Conservation (phyloP, 2,329 filamentous ascomycete species). For the Aureobasidium pullulans region DNA sequence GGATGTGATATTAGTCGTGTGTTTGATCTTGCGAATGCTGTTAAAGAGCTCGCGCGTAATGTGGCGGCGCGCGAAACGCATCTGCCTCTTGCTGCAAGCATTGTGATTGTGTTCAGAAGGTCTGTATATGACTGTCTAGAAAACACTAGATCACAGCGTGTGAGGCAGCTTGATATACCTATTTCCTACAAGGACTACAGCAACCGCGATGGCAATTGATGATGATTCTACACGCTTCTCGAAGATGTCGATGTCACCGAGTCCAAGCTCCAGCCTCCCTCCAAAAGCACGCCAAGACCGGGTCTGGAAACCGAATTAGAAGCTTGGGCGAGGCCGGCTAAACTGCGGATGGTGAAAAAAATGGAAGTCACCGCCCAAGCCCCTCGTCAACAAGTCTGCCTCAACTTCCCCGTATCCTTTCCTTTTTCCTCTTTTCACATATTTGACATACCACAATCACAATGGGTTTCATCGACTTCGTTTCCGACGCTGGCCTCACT, state of each 20-base stretch:
- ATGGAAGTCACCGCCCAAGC: not conserved
- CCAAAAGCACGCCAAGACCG: not conserved
- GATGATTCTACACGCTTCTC: conserved; percentile 11
- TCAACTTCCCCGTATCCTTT: conserved; percentile 11
- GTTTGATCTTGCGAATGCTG: not conserved
- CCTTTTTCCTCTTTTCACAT: conserved; percentile 7
- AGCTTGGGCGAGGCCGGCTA: not conserved
- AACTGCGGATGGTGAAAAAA: not conserved
- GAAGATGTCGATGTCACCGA: conserved; percentile 8
- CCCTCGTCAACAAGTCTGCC: conserved; percentile 9
- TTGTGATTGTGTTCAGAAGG: not conserved
- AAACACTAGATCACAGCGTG: not conserved
- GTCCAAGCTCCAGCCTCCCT: not conserved
- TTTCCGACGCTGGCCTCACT: conserved; percentile 58
- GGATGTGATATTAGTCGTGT: conserved; percentile 2
- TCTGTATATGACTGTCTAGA: not conserved
- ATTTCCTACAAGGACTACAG: not conserved
- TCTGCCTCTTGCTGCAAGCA: conserved; percentile 13
- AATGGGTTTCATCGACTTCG: conserved; percentile 65
- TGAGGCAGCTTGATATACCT: conserved; percentile 6
- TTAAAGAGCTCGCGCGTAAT: not conserved
- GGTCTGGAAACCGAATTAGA: not conserved
- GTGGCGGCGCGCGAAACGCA: conserved; percentile 1
- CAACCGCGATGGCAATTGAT: not conserved
- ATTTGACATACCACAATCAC: conserved; percentile 24